Conservation (phyloP, 2,329 filamentous ascomycete species). For the Rutstroemia sydowiana region DNA sequence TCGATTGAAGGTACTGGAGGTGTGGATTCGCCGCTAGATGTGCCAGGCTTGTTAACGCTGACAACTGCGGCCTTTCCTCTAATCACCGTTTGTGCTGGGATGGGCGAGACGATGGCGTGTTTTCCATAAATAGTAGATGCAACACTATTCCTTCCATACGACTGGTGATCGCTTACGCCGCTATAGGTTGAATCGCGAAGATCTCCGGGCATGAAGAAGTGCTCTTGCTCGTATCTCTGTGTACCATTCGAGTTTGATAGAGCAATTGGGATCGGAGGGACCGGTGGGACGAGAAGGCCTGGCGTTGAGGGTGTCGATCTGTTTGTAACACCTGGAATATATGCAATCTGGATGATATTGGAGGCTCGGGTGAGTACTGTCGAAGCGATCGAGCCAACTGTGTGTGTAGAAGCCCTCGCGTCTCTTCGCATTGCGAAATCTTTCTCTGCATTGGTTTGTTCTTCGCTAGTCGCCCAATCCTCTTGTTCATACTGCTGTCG, state of each 20-base stretch:
- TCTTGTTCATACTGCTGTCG: conserved; percentile 58
- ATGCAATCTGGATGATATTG: conserved; percentile 98
- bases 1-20: conserved; percentile 71
- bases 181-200: conserved; percentile 89
- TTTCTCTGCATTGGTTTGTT: conserved; percentile 47
- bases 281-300: conserved; percentile 75
- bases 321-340: conserved; percentile 95
- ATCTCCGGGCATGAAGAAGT: conserved; percentile 89
- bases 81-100: conserved; percentile 78
- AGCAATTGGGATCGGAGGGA: conserved; percentile 78
- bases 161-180: conserved; percentile 57
- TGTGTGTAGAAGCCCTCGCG: conserved; percentile 70
- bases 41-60: conserved; percentile 68
- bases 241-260: conserved; percentile 48
- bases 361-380: conserved; percentile 93
- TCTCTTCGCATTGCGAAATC: conserved; percentile 47
- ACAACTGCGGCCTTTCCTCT: conserved; percentile 87
- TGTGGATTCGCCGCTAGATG: conserved; percentile 45
- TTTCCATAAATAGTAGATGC: conserved; percentile 92
- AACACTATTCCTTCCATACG: conserved; percentile 63
- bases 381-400: conserved; percentile 87
- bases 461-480: conserved; percentile 44
- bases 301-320: conserved; percentile 79
- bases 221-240: conserved; percentile 65
- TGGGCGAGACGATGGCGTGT: conserved; percentile 72